Conservation (phyloP, 805 yeast genomes). For the Saturnispora sekii region DNA sequence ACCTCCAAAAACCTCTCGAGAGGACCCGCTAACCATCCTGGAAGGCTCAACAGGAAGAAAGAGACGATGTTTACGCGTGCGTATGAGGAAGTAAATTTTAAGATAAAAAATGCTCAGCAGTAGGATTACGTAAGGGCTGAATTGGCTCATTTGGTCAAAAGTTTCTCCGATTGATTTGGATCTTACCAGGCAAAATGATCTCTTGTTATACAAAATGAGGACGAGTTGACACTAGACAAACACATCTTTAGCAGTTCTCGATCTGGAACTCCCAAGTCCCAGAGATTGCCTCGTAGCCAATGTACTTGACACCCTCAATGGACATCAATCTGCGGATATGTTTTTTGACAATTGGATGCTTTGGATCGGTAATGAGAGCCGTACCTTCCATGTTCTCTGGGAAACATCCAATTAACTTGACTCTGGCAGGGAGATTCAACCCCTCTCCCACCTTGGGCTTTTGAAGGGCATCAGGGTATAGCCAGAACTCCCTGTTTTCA, state of each 20-base stretch:
- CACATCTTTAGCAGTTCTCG: slow-evolving; percentile 25
- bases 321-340: slow-evolving; percentile 61
- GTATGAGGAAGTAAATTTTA: too few species aligned
- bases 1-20: too few species aligned
- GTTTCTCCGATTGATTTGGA: too few species aligned
- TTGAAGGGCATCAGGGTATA: slow-evolving; percentile 59
- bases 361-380: slow-evolving; percentile 66
- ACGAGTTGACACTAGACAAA: neutral
- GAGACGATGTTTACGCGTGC: too few species aligned
- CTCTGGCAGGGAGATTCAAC: slow-evolving; percentile 63
- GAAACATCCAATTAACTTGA: slow-evolving; percentile 70
- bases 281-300: slow-evolving; percentile 64
- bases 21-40: too few species aligned
- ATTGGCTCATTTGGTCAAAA: too few species aligned
- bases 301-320: slow-evolving; percentile 52
- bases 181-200: neutral
- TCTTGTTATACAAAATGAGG: neutral
- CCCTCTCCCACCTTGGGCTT: slow-evolving; percentile 73
- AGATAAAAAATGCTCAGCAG: too few species aligned
- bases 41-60: too few species aligned
- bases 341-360: slow-evolving; percentile 56
- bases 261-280: slow-evolving; percentile 64
- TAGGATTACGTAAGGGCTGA: too few species aligned
- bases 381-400: slow-evolving; percentile 68
- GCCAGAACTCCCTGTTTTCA: slow-evolving; percentile 46